A percentile compares a stretch with the other conserved stretches of the same genome.
Evolutionary conservation across 495 filamentous ascomycete genomes (phyloP).

Genomic region (Annulohypoxylon bovei): DNA sequence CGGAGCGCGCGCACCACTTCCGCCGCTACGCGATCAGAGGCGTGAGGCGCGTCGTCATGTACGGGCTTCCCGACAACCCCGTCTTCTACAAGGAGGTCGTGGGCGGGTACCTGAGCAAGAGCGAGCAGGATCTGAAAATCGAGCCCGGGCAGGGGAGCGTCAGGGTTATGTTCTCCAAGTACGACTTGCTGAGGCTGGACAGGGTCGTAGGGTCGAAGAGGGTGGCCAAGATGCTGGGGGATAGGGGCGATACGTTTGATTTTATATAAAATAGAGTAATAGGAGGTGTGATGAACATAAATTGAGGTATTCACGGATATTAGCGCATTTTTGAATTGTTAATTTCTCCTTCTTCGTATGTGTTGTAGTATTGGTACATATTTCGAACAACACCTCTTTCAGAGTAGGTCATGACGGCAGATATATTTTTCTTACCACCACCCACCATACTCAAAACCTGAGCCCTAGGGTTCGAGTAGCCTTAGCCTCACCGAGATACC

Average conservation of each 20-base stretch:
- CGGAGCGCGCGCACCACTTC: constrained; percentile 95
- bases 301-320: not conserved
- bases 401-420: not conserved
- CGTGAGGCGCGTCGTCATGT: constrained; percentile 82
- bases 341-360: constrained; percentile 25
- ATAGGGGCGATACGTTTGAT: constrained; percentile 90
- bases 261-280: constrained; percentile 59
- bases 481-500: not conserved
- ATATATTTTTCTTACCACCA: not conserved
- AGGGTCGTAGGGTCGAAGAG: constrained; percentile 83
- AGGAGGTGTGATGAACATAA: not conserved
- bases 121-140: constrained; percentile 62
- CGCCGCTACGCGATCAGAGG: constrained; percentile 81
- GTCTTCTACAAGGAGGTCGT: constrained; percentile 89
- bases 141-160: constrained; percentile 66
- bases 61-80: constrained; percentile 88
- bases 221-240: constrained; percentile 77
- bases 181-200: constrained; percentile 89
- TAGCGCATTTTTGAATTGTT: constrained; percentile 2
- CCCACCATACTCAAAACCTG: not conserved
- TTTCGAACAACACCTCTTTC: constrained; percentile 12
- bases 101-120: constrained; percentile 70
- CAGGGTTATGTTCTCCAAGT: constrained; percentile 82
- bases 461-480: no score
- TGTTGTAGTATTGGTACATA: constrained; percentile 28